Conservation (phyloP, 2,329 filamentous ascomycete species). For the Colletotrichum sp. region DNA sequence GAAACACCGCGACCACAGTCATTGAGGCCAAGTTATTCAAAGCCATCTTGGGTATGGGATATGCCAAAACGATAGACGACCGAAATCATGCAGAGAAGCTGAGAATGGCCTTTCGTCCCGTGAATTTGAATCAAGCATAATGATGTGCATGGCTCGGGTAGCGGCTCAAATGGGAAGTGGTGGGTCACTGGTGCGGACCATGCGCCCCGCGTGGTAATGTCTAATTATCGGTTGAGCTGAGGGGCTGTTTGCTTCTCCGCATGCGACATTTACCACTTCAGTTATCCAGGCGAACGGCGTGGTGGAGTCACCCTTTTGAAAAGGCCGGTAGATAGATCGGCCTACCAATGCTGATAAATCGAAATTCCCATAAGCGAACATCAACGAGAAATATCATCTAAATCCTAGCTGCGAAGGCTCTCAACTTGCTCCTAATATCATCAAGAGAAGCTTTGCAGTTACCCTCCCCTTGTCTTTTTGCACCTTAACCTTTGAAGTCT, state of each 20-base stretch:
- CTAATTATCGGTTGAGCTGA: background rate
- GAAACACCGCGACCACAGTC: background rate
- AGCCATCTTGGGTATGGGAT: background rate
- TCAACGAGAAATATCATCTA: background rate
- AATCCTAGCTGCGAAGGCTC: background rate
- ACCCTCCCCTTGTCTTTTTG: background rate
- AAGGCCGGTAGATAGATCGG: background rate
- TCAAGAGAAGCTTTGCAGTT: background rate
- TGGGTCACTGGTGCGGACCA: background rate
- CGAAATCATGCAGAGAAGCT: background rate
- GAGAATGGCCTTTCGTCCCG: background rate
- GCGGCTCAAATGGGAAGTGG: background rate
- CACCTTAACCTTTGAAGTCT: background rate
- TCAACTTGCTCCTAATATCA: background rate
- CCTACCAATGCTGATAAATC: background rate
- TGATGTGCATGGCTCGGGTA: background rate
- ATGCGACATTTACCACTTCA: background rate
- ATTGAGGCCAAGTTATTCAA: background rate
- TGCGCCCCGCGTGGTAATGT: background rate
- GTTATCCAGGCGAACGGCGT: background rate
- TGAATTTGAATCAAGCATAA: background rate
- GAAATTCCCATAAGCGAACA: background rate
- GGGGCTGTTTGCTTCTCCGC: background rate
- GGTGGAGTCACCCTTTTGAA: background rate
- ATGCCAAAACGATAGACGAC: background rate